These are phyloP conservation scores for Combretum micranthum DNA, from an alignment of 345 rosid genomes.

Conservation along the genomic window DNA sequence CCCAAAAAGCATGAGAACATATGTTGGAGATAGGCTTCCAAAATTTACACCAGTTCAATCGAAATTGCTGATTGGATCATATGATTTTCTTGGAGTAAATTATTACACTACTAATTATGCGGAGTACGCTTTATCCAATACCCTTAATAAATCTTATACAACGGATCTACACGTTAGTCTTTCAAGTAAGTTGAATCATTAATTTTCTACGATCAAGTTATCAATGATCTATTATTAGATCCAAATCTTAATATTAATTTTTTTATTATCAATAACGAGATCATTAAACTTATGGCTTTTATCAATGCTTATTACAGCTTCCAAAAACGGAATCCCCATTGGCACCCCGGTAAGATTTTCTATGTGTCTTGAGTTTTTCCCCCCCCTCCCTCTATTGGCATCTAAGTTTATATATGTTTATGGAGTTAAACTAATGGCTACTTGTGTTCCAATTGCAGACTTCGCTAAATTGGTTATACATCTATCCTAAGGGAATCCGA, in stretches of 20 bases:
- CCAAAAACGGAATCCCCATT: slow-evolving; percentile 26
- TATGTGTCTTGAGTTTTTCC: neutral
- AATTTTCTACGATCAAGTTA: neutral
- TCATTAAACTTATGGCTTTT: neutral
- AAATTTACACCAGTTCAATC: slow-evolving; percentile 44
- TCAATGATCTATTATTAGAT: neutral
- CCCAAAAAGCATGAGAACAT: slow-evolving; percentile 38
- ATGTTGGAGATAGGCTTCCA: slow-evolving; percentile 47
- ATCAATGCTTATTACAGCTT: slow-evolving; percentile 14
- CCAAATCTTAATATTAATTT: neutral
- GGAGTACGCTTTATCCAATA: slow-evolving; percentile 1
- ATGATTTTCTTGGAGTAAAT: slow-evolving; percentile 52
- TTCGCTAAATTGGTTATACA: slow-evolving; percentile 21
- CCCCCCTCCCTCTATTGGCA: too few relatives aligned
- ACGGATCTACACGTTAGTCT: slow-evolving; percentile 18
- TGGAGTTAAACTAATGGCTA: neutral
- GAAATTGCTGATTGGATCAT: slow-evolving; percentile 34
- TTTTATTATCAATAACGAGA: neutral
- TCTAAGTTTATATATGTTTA: neutral
- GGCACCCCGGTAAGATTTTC: slow-evolving; percentile 22
- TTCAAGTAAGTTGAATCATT: slow-evolving; percentile 2
- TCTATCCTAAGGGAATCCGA: slow-evolving; percentile 29
- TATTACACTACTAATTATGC: slow-evolving; percentile 46
- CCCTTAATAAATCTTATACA: slow-evolving; percentile 16
- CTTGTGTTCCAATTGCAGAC: slow-evolving; percentile 15